Base-by-base conservation (phyloP, 192 early-diverging fungal genomes). In the Coemansia pectinata region DNA sequence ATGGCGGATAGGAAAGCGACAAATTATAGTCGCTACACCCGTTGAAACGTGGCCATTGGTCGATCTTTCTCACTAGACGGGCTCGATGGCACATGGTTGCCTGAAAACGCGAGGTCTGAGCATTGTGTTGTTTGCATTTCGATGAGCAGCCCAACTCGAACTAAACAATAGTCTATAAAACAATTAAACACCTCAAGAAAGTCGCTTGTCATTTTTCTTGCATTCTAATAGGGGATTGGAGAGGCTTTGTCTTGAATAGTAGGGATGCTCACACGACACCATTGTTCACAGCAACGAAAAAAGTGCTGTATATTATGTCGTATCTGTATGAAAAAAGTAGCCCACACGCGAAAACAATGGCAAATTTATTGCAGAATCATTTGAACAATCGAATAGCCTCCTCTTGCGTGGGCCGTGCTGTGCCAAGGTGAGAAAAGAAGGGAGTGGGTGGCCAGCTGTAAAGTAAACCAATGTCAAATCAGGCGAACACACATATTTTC, bases 91-190 rank as follows among this genome's bases (percentile, higher is more conserved):
- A 33, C 3, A 31, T 17, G 29, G 29, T 34, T 31, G 29, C 15
- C 55, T 14, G 27, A 4, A 58, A n/a, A 29, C 14, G 14, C 31
- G 6, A 58, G 31, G 14, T 34, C 31, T 33, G 55, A 58, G 14
- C 29, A 58, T 58, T 58, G 29, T 58, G 55, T 17, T 33, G 55
- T 58, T 58, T 58, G 6, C 55, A 11, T 58, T 58, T 58, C 15
- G 29, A 58, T 58, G 29, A 34, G 52, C 21, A 8, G 55, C 29
- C 55, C 27, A 55, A 31, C 53, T 55, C 53, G 53, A 31, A 31
- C 27, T 17, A 55, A n/a, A 58, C 55, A 33, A 58, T 58, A 34
- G 14, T 4, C 29, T 33, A 31, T 6, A 17, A 17, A 58, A 58
- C 27, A 58, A 58, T 58, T 15, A 17, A 31, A 15, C 23, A 58